Evolutionary conservation across 257 asterid species (phyloP).

Genomic region (Catharanthus roseus): DNA sequence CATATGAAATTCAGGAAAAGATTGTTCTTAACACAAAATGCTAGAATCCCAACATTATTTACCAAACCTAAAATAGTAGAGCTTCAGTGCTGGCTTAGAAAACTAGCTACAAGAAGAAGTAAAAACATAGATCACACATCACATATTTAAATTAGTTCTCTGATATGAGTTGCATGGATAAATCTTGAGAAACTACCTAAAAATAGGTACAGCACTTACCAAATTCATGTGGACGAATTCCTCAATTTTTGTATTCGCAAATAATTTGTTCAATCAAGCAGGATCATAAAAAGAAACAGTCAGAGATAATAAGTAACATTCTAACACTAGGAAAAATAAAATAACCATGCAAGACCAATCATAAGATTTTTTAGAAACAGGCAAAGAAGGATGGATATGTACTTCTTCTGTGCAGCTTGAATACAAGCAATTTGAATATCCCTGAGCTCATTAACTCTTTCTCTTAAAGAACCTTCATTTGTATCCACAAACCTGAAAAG

Average conservation of each 20-base stretch:
- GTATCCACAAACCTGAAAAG: slow-evolving; percentile 70
- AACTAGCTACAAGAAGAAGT: not conserved
- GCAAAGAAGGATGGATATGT: slow-evolving; percentile 15
- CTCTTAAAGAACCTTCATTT: slow-evolving; percentile 54
- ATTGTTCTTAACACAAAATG: not conserved
- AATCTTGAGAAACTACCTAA: slow-evolving; percentile 6
- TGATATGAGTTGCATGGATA: not conserved
- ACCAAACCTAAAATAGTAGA: not conserved
- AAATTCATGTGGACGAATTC: slow-evolving; percentile 75
- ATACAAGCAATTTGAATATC: slow-evolving; percentile 58
- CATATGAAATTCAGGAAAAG: not conserved
- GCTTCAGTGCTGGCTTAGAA: not conserved
- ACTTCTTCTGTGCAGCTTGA: slow-evolving; percentile 62
- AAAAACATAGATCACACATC: not conserved
- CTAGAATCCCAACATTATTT: not conserved
- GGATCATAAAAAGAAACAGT: slow-evolving; percentile 6
- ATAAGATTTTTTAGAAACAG: not conserved
- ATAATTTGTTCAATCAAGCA: slow-evolving; percentile 38
- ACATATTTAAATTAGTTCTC: not conserved
- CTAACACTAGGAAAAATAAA: not conserved
- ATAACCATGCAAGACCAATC: slow-evolving; percentile 1
- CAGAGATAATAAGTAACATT: slow-evolving; percentile 16
- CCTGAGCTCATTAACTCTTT: slow-evolving; percentile 62
- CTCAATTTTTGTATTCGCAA: slow-evolving; percentile 55
- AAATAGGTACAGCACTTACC: slow-evolving; percentile 42